Evolutionary conservation across 768 basidiomycete genomes (phyloP), one percentile per base, ranked within the genome.

Genomic region (Tylopilus sp.): DNA sequence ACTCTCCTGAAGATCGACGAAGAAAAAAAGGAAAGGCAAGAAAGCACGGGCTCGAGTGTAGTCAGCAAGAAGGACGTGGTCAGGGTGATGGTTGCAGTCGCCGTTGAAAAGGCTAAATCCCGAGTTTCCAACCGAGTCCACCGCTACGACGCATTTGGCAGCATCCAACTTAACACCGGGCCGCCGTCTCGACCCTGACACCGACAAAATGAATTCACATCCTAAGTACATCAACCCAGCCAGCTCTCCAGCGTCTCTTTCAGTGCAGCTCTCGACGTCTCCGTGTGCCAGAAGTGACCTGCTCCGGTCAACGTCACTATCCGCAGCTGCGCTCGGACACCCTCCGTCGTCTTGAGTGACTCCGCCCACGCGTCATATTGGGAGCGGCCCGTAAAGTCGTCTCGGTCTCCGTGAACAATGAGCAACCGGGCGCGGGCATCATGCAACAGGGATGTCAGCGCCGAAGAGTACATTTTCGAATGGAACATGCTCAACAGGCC

Each of bases 401-500:
- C 90, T 16, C 58, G 59, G 56, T 86, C 82, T 0, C 90, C 91
- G 53, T 80, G 83, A 6, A 90, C 56, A 21, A 90, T 57, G 31
- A 93, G 74, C 29, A 91, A 71, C 50, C 79, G 78, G 3, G 78
- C 76, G 2, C 65, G 59, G 6, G 70, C 67, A 31, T 83, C 67
- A 26, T 62, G 65, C 28, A 87, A 54, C 31, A 91, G 76, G 11
- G 71, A 66, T 26, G 75, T 68, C 45, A 92, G 71, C 17, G 76
- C 76, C 3, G 68, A 65, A 14, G 73, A 72, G 60, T 92, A 91
- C 13, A 72, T 74, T 10, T 70, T 69, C 5, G 82, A 71, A 48
- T 76, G 74, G 73, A 93, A 92, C 48, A 86, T 64, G 22, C 89
- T 92, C 41, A 93, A 73, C 67, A 83, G 78, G 12, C 76, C 74